Percentiles rank a stretch among this genome's conserved stretches.
Conservation (phyloP, 345 rosid species). For the Hibiscus mutabilis region DNA sequence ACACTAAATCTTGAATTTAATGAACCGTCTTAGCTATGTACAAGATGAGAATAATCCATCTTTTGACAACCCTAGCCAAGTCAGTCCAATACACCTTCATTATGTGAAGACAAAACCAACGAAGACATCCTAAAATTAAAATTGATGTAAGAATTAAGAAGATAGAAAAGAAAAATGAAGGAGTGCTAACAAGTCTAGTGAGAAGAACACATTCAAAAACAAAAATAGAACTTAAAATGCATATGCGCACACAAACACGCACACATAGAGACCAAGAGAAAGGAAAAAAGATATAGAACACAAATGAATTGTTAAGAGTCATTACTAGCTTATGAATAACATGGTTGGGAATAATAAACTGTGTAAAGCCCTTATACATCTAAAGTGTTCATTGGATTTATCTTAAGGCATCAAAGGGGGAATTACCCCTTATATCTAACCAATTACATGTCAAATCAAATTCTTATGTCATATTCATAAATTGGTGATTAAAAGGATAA, state of each 20-base stretch:
- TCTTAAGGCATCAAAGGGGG: neutral
- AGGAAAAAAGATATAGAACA: neutral
- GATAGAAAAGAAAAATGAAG: neutral
- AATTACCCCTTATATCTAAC: neutral
- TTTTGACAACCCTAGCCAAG: neutral
- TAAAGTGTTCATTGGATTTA: neutral
- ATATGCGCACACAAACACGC: neutral
- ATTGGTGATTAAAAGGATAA: neutral
- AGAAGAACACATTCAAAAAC: neutral
- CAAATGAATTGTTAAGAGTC: neutral
- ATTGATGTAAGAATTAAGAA: neutral
- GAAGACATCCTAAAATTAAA: neutral
- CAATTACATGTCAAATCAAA: neutral
- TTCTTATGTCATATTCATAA: neutral
- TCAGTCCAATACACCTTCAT: neutral
- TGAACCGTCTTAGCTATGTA: neutral
- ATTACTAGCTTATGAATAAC: neutral
- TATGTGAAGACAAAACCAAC: neutral
- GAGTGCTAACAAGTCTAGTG: neutral
- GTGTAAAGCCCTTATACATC: neutral
- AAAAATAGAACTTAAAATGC: neutral
- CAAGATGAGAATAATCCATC: neutral
- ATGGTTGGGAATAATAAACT: neutral
- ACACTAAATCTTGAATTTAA: neutral
- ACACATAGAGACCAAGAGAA: neutral